A percentile compares a stretch with the other conserved stretches of the same genome.
phyloP scores from a whole-genome alignment of 768 basidiomycete species.

The Tylopilus subfusipes region DNA sequence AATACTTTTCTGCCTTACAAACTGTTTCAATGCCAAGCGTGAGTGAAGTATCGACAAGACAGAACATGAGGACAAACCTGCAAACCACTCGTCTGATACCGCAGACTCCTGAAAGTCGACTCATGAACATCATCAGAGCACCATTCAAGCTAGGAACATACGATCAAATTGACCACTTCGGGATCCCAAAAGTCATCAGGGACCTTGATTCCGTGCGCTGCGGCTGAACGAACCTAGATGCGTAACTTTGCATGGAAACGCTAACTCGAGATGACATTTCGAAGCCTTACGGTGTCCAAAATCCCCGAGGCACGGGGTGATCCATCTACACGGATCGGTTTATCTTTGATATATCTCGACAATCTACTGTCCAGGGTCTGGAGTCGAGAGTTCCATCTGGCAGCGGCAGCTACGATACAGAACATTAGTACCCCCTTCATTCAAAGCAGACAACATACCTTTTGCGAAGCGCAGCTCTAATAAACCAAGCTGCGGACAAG shows the following conservation, averaged over 20 bases:
- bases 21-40: slow-evolving; percentile 15
- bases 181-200: slow-evolving; percentile 72
- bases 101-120: slow-evolving; percentile 54
- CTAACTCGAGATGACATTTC: background rate
- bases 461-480: slow-evolving; percentile 61
- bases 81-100: slow-evolving; percentile 77
- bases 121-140: background rate
- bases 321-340: slow-evolving; percentile 70
- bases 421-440: background rate
- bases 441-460: slow-evolving; percentile 38
- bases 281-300: slow-evolving; percentile 57
- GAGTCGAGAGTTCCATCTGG: slow-evolving; percentile 58
- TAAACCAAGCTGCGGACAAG: slow-evolving; percentile 63
- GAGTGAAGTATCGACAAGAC: background rate
- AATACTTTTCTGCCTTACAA: slow-evolving; percentile 17
- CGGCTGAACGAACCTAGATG: slow-evolving; percentile 57
- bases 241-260: background rate
- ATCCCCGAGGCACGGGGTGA: slow-evolving; percentile 73
- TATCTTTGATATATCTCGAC: slow-evolving; percentile 66
- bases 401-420: slow-evolving; percentile 52
- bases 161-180: slow-evolving; percentile 54
- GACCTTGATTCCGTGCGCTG: slow-evolving; percentile 67
- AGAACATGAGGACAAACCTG: slow-evolving; percentile 36
- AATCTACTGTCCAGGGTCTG: slow-evolving; percentile 59
- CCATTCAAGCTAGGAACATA: slow-evolving; percentile 25